Base-by-base conservation (phyloP, 371 early-diverging fungal genomes). In the Nematocida sp. region DNA sequence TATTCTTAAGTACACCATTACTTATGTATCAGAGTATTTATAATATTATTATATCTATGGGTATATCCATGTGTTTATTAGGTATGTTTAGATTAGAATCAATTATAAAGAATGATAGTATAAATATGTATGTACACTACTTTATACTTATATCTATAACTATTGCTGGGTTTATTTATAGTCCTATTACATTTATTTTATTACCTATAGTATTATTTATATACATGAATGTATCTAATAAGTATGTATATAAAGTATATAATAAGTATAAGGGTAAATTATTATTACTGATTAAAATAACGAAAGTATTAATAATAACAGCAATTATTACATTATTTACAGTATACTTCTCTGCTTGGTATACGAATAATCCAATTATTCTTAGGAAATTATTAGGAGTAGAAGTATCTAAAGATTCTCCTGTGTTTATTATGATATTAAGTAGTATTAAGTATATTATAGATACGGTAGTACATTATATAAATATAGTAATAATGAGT, bases 81-180 rank as follows among this genome's bases (percentile, higher is more conserved):
- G 76, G 76, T 27, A 66, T 66, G 15, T 39, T 75, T 15, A 42
- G 76, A 15, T n/a, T 75, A 27, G 76, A 75, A 25, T n/a, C 56
- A 23, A 64, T 75, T 23, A 33, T 75, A 18, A 47, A 72, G 55
- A 52, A 75, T 15, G 5, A 20, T 11, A 25, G 39, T 27, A 11
- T 11, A 7, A 42, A 44, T 6, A 67, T 55, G 66, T 54, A 27
- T 50, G 56, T 20, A 15, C 69, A 75, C 64, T 75, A 75, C 47
- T 55, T 75, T 15, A 55, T 69, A 25, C 42, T 75, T 5, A 15
- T 69, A 20, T 13, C 9, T 20, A 18, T 39, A 7, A 1, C 66
- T 0, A 6, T 75, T 23, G 42, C 1, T 15, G 56, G 50, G 13
- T 69, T 75, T 25, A 67, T 45, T 7, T 40, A 40, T n/a, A 42